Base-by-base conservation (phyloP, 192 early-diverging fungal species). In the Dissophora ornata region DNA sequence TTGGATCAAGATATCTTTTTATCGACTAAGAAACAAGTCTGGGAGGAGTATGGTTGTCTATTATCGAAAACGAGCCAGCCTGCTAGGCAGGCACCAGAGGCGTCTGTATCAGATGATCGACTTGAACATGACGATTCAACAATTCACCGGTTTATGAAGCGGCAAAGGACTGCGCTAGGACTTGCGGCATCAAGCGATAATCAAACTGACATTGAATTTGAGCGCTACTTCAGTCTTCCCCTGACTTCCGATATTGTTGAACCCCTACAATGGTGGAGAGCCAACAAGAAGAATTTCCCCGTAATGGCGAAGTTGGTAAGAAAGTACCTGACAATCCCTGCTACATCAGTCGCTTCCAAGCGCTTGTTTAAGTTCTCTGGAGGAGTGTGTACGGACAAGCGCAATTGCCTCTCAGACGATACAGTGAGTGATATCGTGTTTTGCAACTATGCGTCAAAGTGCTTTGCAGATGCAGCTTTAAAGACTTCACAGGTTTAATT, bases 301-400 rank as follows among this genome's bases (percentile, higher is more conserved):
- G 6, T 38, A 4, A 56, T 66, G 51, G 63, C 53, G 2, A 53
- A 66, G 30, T 26, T 66, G 21, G 52, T 41, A 46, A 22, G 63
- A 18, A 55, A 55, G 32, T 66, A 55, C 15, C 42, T 66, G 13
- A 19, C 29, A 3, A 41, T 66, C 26, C 63, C 21, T 42, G 63
- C 63, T 6, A 46, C 52, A 5, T 55, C 52, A 2, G 44, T 66
- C 2, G 62, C 40, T 33, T 64, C 62, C 7, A 36, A 64, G 29
- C 48, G 50, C 0, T 53, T 64, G 62, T 64, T 64, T 33, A 56
- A 52, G 21, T 54, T 55, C 33, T 21, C 53, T 40, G 53, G 53
- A 15, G 24, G 29, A 11, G 4, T 32, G 15, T 6, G 40, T 3
- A 55, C 47, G 13, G 62, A 65, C 28, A 45, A 55, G 18, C 42